These are phyloP conservation scores for Tolypocladium paradoxum DNA, from an alignment of 2,329 filamentous ascomycete genomes.

Conservation along the genomic window DNA sequence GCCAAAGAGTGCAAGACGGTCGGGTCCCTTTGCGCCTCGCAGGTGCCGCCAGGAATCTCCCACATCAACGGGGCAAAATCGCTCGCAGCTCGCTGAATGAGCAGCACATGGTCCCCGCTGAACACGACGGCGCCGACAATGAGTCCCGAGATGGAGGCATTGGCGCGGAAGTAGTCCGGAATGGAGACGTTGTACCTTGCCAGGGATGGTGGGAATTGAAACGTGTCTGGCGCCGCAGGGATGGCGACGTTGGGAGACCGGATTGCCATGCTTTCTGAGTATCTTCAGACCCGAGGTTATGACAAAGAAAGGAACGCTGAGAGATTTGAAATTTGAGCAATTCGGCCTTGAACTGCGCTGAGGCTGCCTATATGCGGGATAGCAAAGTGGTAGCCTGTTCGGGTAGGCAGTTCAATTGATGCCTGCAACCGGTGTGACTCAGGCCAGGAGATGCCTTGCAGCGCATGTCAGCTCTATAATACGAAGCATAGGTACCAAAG, in stretches of 20 bases:
- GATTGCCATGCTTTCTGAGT: neutral
- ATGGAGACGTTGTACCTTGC: neutral
- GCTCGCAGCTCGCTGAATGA: constrained; percentile 3
- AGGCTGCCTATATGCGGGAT: neutral
- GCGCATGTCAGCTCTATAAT: neutral
- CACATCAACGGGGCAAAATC: constrained; percentile 3
- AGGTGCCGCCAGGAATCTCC: constrained; percentile 3
- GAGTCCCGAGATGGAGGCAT: neutral
- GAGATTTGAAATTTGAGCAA: neutral
- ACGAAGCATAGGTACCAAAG: neutral
- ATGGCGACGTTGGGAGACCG: neutral
- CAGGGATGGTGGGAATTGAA: neutral
- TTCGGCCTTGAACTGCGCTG: neutral
- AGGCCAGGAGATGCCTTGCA: neutral
- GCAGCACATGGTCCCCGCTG: neutral
- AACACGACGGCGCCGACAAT: constrained; percentile 3
- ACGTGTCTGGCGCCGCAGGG: neutral
- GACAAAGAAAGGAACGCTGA: neutral
- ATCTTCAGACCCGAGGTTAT: neutral
- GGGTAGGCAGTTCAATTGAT: neutral
- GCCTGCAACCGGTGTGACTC: neutral
- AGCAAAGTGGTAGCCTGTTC: neutral
- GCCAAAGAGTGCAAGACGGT: constrained; percentile 1
- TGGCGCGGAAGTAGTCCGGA: neutral
- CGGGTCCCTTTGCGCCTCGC: constrained; percentile 1